These are phyloP conservation scores for Phyllosticta capitalensis DNA, from an alignment of 2,329 filamentous ascomycete genomes.

Conservation along the genomic window DNA sequence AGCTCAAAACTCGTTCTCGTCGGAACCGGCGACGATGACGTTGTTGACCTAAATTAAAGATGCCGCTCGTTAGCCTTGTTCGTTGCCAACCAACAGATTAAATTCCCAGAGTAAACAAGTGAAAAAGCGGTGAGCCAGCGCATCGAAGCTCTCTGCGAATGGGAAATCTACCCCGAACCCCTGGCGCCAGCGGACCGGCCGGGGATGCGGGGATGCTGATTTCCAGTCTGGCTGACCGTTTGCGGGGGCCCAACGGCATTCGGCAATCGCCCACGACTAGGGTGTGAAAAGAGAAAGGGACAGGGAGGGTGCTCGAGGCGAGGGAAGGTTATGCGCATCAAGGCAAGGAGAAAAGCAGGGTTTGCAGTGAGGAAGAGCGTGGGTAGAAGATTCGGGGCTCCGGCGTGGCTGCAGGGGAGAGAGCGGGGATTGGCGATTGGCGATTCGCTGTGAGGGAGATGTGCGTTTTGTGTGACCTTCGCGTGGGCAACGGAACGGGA, in stretches of 20 bases:
- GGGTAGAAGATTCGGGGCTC: background rate
- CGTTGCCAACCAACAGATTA: no score
- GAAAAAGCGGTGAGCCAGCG: conserved; percentile 8
- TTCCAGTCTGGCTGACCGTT: background rate
- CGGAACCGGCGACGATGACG: conserved; percentile 81
- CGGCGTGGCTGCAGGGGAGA: conserved; percentile 5
- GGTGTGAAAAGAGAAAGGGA: background rate
- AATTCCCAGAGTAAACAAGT: background rate
- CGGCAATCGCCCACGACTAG: background rate
- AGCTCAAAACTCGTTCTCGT: conserved; percentile 73
- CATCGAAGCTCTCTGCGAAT: background rate
- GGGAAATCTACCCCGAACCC: background rate
- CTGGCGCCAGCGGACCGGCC: background rate
- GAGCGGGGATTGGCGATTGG: background rate
- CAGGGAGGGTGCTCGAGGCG: background rate
- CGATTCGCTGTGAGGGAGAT: background rate
- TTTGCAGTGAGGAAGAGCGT: background rate
- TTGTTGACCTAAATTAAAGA: conserved; percentile 63
- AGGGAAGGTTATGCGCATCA: background rate
- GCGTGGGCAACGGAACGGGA: background rate
- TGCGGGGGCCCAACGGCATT: background rate
- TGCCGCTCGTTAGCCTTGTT: background rate
- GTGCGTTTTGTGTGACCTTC: conserved; percentile 6
- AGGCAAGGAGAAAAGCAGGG: background rate
- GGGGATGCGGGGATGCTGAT: background rate